Percentiles rank a stretch among this genome's conserved stretches.
Evolutionary conservation across 768 basidiomycete species (phyloP).

Genomic region (Collybia mongolica): DNA sequence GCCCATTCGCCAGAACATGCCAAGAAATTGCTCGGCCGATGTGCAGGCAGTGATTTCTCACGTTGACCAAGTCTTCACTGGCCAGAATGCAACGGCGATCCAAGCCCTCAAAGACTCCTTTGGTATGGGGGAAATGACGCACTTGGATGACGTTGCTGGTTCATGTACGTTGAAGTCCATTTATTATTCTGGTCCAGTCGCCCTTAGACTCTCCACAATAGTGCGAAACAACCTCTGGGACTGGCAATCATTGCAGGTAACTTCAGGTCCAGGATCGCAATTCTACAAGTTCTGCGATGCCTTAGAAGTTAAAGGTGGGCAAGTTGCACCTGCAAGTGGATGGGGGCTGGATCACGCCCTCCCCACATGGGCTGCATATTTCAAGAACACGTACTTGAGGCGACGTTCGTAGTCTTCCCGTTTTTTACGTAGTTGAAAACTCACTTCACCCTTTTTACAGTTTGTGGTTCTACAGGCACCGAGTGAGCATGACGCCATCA

Average conservation of each 20-base stretch:
- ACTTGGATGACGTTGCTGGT: constrained; percentile 67
- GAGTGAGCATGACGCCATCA: constrained; percentile 38
- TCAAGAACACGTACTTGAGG: constrained; percentile 47
- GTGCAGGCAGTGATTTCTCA: constrained; percentile 61
- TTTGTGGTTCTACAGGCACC: constrained; percentile 45
- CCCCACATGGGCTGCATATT: constrained; percentile 58
- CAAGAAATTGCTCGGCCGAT: constrained; percentile 72
- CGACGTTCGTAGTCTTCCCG: constrained; percentile 33
- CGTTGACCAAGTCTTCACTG: constrained; percentile 55
- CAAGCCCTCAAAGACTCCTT: constrained; percentile 55
- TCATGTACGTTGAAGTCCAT: constrained; percentile 35
- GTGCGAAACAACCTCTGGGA: constrained; percentile 63
- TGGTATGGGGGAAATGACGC: constrained; percentile 54
- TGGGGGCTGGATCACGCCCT: constrained; percentile 66
- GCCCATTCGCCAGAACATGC: constrained; percentile 67
- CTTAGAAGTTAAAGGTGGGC: constrained; percentile 60
- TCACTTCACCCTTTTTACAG: constrained; percentile 26
- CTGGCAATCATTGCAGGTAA: constrained; percentile 64
- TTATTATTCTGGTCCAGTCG: constrained; percentile 36
- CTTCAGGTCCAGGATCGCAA: constrained; percentile 37
- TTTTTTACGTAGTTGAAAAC: neutral
- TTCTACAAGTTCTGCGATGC: constrained; percentile 71
- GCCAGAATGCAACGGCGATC: constrained; percentile 44
- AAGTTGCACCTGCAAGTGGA: constrained; percentile 45
- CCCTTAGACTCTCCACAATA: constrained; percentile 40